Evolutionary conservation across 768 basidiomycete genomes (phyloP).

Genomic region (Panellus pusillus): DNA sequence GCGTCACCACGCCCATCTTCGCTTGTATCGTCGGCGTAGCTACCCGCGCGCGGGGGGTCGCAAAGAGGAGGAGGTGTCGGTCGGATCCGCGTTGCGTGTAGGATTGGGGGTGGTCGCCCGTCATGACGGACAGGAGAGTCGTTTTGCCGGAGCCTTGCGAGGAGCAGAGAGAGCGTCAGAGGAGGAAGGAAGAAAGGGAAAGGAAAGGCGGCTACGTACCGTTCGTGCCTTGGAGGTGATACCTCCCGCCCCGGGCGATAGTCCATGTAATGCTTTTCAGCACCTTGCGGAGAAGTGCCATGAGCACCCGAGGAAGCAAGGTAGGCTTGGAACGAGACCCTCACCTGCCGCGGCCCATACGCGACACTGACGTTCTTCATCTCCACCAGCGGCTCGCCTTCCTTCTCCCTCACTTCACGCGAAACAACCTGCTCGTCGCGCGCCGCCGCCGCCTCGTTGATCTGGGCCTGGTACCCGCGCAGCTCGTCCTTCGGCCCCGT

Average conservation of each 20-base stretch:
- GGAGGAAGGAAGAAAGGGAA: not conserved
- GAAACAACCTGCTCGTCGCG: not conserved
- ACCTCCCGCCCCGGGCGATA: conserved; percentile 77
- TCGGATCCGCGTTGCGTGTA: conserved; percentile 63
- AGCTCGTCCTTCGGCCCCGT: conserved; percentile 54
- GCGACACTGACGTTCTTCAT: conserved; percentile 67
- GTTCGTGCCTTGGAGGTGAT: conserved; percentile 90
- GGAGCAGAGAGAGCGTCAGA: not conserved
- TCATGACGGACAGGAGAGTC: conserved; percentile 84
- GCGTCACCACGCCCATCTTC: conserved; percentile 78
- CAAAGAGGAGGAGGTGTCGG: conserved; percentile 58
- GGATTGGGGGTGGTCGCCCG: conserved; percentile 95
- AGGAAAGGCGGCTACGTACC: conserved; percentile 42
- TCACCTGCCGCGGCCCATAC: conserved; percentile 66
- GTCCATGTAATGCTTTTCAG: conserved; percentile 81
- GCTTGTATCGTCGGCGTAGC: conserved; percentile 69
- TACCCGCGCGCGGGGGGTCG: conserved; percentile 57
- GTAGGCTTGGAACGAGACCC: not conserved
- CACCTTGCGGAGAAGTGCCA: conserved; percentile 44
- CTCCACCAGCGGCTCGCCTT: conserved; percentile 51
- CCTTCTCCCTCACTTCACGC: not conserved
- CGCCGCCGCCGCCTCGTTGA: not conserved
- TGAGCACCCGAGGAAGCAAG: not conserved
- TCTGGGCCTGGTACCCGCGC: conserved; percentile 20
- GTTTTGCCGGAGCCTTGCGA: conserved; percentile 87